A percentile compares a stretch with the other conserved stretches of the same genome.
These are phyloP conservation scores for Arxiozyma heterogenica DNA, from an alignment of 1,139 yeast species.

Conservation along the genomic window DNA sequence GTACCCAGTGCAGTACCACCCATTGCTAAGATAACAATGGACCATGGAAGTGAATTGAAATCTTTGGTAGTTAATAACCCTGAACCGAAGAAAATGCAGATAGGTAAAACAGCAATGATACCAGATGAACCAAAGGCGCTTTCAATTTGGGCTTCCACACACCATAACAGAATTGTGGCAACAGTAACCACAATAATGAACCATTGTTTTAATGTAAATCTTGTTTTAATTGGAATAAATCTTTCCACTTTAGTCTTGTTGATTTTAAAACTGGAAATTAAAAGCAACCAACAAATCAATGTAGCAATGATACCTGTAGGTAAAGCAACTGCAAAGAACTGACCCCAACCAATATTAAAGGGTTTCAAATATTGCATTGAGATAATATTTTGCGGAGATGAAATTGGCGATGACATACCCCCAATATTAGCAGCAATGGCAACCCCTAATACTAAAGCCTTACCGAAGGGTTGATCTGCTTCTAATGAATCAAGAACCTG, in stretches of 20 bases:
- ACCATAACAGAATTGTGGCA: slow-evolving; percentile 58
- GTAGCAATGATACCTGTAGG: slow-evolving; percentile 54
- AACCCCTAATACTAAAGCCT: slow-evolving; percentile 60
- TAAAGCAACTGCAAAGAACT: slow-evolving; percentile 60
- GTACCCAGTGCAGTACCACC: slow-evolving; percentile 71
- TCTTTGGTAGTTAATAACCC: slow-evolving; percentile 58
- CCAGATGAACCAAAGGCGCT: slow-evolving; percentile 63
- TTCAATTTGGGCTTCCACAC: slow-evolving; percentile 51
- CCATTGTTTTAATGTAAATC: slow-evolving; percentile 55
- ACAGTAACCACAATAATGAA: slow-evolving; percentile 44
- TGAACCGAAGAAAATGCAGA: slow-evolving; percentile 57
- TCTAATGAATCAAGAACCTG: slow-evolving; percentile 58
- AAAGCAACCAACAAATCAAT: slow-evolving; percentile 49
- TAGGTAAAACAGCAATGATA: slow-evolving; percentile 56
- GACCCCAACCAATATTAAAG: slow-evolving; percentile 63
- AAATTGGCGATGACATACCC: slow-evolving; percentile 73
- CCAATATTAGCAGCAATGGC: slow-evolving; percentile 67
- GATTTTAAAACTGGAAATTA: slow-evolving; percentile 47
- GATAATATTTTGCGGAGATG: slow-evolving; percentile 70
- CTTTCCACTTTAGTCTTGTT: slow-evolving; percentile 34
- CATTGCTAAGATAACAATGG: slow-evolving; percentile 67
- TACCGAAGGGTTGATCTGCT: slow-evolving; percentile 50
- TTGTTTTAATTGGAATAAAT: slow-evolving; percentile 52
- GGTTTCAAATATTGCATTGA: slow-evolving; percentile 64
- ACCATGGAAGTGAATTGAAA: slow-evolving; percentile 69